phyloP scores from a whole-genome alignment of 306 rosid species.

The Vachellia pachyceras region DNA sequence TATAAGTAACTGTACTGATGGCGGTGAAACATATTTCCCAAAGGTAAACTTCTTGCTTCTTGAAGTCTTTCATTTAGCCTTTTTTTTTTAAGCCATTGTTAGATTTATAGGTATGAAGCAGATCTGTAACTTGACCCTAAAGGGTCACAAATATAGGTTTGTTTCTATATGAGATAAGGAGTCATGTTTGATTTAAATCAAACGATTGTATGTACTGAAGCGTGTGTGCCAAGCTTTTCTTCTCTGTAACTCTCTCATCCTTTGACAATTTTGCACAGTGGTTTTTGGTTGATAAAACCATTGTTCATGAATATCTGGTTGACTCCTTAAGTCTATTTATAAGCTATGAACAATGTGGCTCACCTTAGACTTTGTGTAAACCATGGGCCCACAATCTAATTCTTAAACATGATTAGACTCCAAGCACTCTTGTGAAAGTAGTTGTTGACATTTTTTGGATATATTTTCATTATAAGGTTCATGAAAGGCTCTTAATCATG shows the following conservation, averaged over 20 bases:
- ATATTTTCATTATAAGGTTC: too few relatives aligned
- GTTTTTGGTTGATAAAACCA: not conserved
- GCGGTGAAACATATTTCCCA: slow-evolving; percentile 96
- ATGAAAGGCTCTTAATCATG: too few relatives aligned
- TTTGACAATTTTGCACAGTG: not conserved
- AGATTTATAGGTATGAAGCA: not conserved
- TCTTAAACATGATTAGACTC: too few relatives aligned
- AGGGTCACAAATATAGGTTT: not conserved
- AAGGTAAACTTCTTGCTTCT: slow-evolving; percentile 56
- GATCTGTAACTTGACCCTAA: not conserved
- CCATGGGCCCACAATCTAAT: not conserved
- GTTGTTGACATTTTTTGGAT: too few relatives aligned
- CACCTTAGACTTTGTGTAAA: not conserved
- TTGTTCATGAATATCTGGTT: not conserved
- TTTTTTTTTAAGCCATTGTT: not conserved
- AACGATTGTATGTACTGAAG: not conserved
- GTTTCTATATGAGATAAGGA: not conserved
- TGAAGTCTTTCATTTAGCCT: slow-evolving; percentile 28
- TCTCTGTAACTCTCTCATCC: not conserved
- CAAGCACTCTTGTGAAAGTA: too few relatives aligned
- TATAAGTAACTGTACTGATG: slow-evolving; percentile 81
- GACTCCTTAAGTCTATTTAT: not conserved
- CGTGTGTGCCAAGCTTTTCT: not conserved
- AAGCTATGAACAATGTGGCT: not conserved
- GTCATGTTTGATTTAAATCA: not conserved